Evolutionary conservation across 352 stramenopile genomes (phyloP), one percentile per base, ranked within the genome.

Genomic region (Pythium grandisporangium): DNA sequence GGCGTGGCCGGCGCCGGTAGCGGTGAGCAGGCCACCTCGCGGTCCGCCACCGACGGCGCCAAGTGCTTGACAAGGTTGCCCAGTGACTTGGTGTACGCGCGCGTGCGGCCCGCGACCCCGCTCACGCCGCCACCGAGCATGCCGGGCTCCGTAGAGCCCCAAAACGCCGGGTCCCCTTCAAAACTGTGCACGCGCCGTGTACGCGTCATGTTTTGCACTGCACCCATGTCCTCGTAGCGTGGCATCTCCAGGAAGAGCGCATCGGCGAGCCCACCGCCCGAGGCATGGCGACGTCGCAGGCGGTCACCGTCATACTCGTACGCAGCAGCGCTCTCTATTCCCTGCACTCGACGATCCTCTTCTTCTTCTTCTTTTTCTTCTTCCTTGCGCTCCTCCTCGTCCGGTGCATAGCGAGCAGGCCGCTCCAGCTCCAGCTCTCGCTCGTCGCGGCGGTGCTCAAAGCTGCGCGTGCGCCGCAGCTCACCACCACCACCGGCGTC

Each of bases 51-150:
- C 2, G 72, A 72, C 13, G 77, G 64, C 2, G 78, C 69, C 14
- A 91, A 51, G 48, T 91, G 78, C 56, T 91, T 83, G 1, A 91
- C 78, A 22, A 91, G 47, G 50, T 77, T 88, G 7, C 70, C 75
- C 8, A 91, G 38, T 4, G 78, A 91, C 42, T 85, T 88, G 8
- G 74, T 91, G 51, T 91, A 88, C 30, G 74, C 75, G 6, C 70
- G 66, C 12, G 66, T 61, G 0, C 77, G 65, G 47, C 22, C 49
- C 52, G 8, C 65, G 55, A 1, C 78, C 45, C 69, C 80, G 45
- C 80, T 80, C 1, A 77, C 63, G 36, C 71, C 65, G n/a, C n/a
- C n/a, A n/a, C n/a, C n/a, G n/a, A n/a, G n/a, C n/a, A n/a, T n/a
- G n/a, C n/a, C 1, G 59, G 67, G 37, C 70, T 53, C 53, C 10